Evolutionary conservation across 1,284 basidiomycete species (phyloP).

Genomic region (Lentinula novae-zelandiae): DNA sequence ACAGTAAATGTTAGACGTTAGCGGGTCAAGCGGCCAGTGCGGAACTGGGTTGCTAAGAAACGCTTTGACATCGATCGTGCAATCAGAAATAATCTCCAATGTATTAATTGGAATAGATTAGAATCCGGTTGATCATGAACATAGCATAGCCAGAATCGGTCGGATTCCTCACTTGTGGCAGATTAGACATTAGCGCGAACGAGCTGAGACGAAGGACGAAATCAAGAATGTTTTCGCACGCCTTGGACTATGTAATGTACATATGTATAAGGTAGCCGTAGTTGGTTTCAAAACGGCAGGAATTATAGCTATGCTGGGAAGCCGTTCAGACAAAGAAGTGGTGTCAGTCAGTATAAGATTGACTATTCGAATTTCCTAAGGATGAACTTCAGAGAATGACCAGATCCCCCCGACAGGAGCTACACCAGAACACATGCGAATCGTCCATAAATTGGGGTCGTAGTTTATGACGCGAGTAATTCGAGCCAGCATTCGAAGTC

Average conservation of each 20-base stretch:
- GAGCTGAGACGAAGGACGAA: no score
- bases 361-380: neutral
- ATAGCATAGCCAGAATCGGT: no score
- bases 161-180: no score
- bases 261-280: no score
- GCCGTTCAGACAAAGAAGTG: neutral
- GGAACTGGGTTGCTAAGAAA: neutral
- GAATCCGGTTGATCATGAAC: no score
- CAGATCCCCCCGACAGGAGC: conserved; percentile 72
- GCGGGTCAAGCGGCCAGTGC: neutral
- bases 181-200: no score
- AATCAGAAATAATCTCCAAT: neutral
- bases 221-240: no score
- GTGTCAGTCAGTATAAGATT: neutral
- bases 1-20: neutral
- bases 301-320: no score
- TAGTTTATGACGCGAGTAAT: conserved; percentile 19
- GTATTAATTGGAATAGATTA: no score
- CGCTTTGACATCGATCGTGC: neutral
- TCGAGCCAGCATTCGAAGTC: conserved; percentile 10
- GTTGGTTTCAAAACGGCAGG: no score
- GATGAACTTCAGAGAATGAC: conserved; percentile 47
- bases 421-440: conserved; percentile 83
- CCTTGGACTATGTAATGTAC: no score
- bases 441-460: conserved; percentile 77